Evolutionary conservation across 257 asterid species (phyloP), one percentile per base, ranked within the genome.

Genomic region (Asclepias syriaca): DNA sequence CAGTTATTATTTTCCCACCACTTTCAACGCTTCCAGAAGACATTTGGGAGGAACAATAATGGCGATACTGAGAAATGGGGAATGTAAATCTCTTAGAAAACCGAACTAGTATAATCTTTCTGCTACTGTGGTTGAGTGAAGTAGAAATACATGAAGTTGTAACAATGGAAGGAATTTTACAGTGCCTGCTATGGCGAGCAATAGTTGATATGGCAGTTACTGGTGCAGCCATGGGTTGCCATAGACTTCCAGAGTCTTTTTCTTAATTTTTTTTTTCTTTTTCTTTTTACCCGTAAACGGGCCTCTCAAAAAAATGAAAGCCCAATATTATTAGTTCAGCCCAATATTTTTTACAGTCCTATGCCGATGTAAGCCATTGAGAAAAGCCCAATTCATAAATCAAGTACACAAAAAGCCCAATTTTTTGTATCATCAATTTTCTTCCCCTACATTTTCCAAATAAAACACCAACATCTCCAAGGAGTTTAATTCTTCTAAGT

Each of bases 1-100:
- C 85, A 58, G 85, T 84, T 77, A 82, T 84, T 77, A 82, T 84
- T 82, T 69, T 72, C 29, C 6, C 61, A 19, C 19, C 19, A 7
- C 51, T 63, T 69, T 24, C 68, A 11, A 22, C 68, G 65, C 71
- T 29, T 57, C 66, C 21, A n/a, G 78, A 81, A 16, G 76, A 74
- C 85, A 81, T 81, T 65, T 73, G 58, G 29, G 48, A 45, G 57
- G 67, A 70, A 45, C 7, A 29, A 29, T 18, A 65, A 10, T 10
- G 43, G 22, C 39, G 75, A 75, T 64, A 45, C 18, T 61, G 64
- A 39, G 21, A 58, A 11, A 32, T 27, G 21, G 73, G 5, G 66
- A 32, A 21, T 27, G 74, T 18, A 16, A 51, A 45, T 68, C 45
- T 68, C 49, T 68, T 50, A 6, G 61, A 12, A 60, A 15, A 2